These are phyloP conservation scores for Fraxinus greggii DNA, from an alignment of 305 asterid species.

Conservation along the genomic window DNA sequence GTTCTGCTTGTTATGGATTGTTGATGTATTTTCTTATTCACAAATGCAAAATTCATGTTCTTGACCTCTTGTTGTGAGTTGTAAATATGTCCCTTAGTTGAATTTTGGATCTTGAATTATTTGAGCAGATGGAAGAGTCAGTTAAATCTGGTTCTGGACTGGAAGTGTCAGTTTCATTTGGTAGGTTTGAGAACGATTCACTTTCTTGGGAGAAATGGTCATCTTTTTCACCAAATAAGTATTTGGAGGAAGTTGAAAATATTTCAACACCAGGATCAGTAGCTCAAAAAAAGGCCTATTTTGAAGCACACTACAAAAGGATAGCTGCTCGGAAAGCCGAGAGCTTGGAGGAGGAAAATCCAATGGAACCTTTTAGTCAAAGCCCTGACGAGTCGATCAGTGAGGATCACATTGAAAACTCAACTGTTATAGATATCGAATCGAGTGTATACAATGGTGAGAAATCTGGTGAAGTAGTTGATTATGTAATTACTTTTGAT, in stretches of 20 bases:
- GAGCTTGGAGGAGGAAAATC: slow-evolving; percentile 60
- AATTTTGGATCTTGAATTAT: slow-evolving; percentile 32
- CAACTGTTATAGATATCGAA: slow-evolving; percentile 30
- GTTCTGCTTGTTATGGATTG: slow-evolving; percentile 12
- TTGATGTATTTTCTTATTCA: slow-evolving; percentile 18
- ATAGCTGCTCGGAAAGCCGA: slow-evolving; percentile 82
- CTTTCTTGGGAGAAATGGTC: slow-evolving; percentile 99
- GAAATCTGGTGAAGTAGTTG: slow-evolving; percentile 37
- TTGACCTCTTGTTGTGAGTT: slow-evolving; percentile 17
- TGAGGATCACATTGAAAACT: slow-evolving; percentile 24
- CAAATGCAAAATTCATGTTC: slow-evolving; percentile 17
- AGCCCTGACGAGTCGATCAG: slow-evolving; percentile 33
- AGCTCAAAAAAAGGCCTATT: slow-evolving; percentile 89
- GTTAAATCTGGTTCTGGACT: slow-evolving; percentile 47
- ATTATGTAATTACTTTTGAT: slow-evolving; percentile 23
- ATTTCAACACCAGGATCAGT: slow-evolving; percentile 91
- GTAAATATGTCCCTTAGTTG: slow-evolving; percentile 20
- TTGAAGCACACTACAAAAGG: slow-evolving; percentile 90
- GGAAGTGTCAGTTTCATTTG: slow-evolving; percentile 88
- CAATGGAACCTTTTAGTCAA: slow-evolving; percentile 24
- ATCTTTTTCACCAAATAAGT: slow-evolving; percentile 83
- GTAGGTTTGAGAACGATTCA: slow-evolving; percentile 78
- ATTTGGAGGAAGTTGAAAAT: slow-evolving; percentile 87
- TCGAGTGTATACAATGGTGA: slow-evolving; percentile 29
- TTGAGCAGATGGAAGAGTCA: slow-evolving; percentile 73